These are phyloP conservation scores for Penicillium oxalicum DNA, from an alignment of 2,329 filamentous ascomycete genomes.

Conservation along the genomic window DNA sequence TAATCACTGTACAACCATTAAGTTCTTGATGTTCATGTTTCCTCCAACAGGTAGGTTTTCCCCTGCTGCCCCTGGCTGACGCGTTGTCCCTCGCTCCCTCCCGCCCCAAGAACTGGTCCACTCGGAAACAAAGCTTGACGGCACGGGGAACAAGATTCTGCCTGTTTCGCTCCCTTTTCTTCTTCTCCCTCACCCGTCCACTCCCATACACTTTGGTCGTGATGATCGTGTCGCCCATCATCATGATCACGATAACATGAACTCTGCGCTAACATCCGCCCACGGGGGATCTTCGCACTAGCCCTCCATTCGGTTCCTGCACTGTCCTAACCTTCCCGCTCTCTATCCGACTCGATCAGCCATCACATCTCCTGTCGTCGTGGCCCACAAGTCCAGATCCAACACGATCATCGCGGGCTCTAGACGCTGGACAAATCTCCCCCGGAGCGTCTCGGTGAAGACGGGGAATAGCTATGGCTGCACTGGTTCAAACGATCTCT, in stretches of 20 bases:
- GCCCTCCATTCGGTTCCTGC: conserved; percentile 16
- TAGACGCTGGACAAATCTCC: conserved; percentile 14
- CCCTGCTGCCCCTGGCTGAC: conserved; percentile 17
- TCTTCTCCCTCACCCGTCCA: conserved; percentile 3
- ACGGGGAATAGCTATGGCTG: conserved; percentile 62
- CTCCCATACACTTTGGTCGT: not conserved
- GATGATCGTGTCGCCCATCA: not conserved
- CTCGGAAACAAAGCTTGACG: conserved; percentile 8
- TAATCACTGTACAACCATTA: conserved; percentile 31
- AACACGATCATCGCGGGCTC: conserved; percentile 15
- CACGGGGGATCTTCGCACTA: conserved; percentile 11
- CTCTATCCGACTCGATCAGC: conserved; percentile 1
- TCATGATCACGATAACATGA: conserved; percentile 9
- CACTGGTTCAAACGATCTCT: conserved; percentile 74
- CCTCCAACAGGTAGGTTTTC: conserved; percentile 27
- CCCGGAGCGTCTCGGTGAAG: conserved; percentile 14
- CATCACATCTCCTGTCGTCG: no score
- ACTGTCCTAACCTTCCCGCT: conserved; percentile 15
- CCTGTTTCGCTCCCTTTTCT: not conserved
- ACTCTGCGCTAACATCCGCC: conserved; percentile 20
- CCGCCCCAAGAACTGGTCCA: conserved; percentile 6
- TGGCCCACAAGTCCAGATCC: no score
- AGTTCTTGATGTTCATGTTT: conserved; percentile 21
- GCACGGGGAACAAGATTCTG: not conserved
- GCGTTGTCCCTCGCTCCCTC: conserved; percentile 13